Base-by-base conservation (phyloP, 2,329 filamentous ascomycete species). In the Fusarium siculi region DNA sequence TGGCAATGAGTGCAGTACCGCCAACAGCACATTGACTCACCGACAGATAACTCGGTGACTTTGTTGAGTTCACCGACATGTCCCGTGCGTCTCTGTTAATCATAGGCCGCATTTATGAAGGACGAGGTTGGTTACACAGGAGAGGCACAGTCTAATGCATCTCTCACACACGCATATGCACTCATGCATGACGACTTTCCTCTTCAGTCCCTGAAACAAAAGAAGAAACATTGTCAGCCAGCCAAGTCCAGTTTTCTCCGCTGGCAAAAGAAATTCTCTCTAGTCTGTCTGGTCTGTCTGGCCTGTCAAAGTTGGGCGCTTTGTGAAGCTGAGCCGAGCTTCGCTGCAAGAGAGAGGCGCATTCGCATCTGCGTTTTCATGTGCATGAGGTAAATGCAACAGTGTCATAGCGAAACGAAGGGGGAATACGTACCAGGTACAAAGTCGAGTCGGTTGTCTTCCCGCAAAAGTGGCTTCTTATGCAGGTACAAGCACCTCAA, bases 401-500 rank as follows among this genome's bases (percentile, higher is more conserved):
- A 58, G 37, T 23, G 40, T 28, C 19, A 42, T 49, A 36, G 54
- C 54, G 18, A 23, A 43, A 37, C 30, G 28, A 21, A 46, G 19
- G 44, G 19, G 12, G 32, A 56, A 56, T 65, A 70, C 46, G 53
- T 59, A 68, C 43, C 14, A 47, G 47, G 36, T 46, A 70, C 44
- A 44, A 25, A 54, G 32, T 55, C 69, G 54, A 73, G 70, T 73
- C 70, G 70, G 70, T 73, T 73, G 34, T 56, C 66, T 70, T 73
- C 61, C 70, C 70, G 70, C 70, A 70, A 57, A 65, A 72, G 60
- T 69, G 70, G 70, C 70, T 73, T 66, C 65, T 73, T 44, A 73
- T 73, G 70, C 70, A 73, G 70, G 70, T 73, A 73, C 66, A 69
- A 58, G 52, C 52, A 53, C 65, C 43, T 68, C 47, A 52, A 70